Conservation (phyloP, 163 green algal species). For the Scenedesmus sp. region DNA sequence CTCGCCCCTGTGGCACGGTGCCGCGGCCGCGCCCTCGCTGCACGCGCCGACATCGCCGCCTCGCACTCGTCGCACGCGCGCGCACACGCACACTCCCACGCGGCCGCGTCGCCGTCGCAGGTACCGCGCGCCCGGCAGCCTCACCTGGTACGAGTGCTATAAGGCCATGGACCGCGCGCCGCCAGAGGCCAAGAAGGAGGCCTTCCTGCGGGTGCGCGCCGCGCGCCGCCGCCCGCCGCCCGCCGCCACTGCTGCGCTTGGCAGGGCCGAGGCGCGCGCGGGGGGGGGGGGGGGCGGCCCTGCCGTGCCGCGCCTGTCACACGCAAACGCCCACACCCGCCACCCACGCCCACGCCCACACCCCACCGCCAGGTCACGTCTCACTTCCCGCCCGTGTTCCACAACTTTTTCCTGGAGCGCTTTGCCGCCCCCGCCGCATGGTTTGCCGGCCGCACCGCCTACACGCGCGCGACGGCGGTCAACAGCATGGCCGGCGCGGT, state of each 20-base stretch:
- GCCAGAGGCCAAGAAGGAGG: constrained; percentile 25
- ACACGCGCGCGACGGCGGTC: constrained; percentile 83
- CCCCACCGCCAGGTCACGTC: constrained; percentile 26
- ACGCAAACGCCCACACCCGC: background rate
- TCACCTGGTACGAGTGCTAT: constrained; percentile 62
- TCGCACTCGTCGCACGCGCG: no score
- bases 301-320: no score
- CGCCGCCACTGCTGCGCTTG: no score
- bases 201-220: constrained; percentile 45
- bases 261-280: background rate
- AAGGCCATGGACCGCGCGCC: constrained; percentile 40
- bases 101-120: constrained; percentile 3
- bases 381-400: constrained; percentile 83
- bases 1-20: no score
- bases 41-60: no score
- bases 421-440: constrained; percentile 81
- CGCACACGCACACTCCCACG: background rate
- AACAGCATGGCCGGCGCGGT: constrained; percentile 92
- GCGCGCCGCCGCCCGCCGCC: no score
- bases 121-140: constrained; percentile 54
- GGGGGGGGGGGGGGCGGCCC: background rate
- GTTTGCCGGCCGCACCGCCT: constrained; percentile 81
- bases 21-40: no score
- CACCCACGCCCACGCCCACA: background rate
- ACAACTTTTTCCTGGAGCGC: constrained; percentile 94